Evolutionary conservation across 2,329 filamentous ascomycete genomes (phyloP), one percentile per base, ranked within the genome.

Genomic region (Didymella sp.): DNA sequence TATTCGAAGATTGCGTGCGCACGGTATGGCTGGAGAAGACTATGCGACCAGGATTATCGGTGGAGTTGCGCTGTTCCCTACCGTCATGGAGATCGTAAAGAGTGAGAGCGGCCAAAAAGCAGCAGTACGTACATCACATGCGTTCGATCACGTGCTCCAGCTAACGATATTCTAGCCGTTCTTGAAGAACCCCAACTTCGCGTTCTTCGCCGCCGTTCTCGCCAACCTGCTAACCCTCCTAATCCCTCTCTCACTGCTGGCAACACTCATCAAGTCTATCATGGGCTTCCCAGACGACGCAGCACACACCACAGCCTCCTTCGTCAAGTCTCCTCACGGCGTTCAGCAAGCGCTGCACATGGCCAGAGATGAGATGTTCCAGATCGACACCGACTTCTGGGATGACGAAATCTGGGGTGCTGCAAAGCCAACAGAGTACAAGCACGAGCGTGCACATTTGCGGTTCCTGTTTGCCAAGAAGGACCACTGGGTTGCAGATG

Each of bases 401-500:
- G 79, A 79, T 19, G 80, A 82, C 52, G 83, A 86, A 56, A 75
- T 88, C 37, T 88, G 86, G 86, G 85, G 84, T 1, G 77, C 79
- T 19, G 73, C 76, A 1, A 60, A 70, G 42, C 56, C 62, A 30
- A 56, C 66, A 7, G 33, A 57, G 28, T 63, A 72, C 37, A 62
- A 67, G 15, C 67, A 76, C 42, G 68, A 77, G 7, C 70, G 78
- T 2, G 75, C 80, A 3, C 80, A 79, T 47, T 59, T 88, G 38
- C 80, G 81, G 48, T 86, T 88, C 66, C 82, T 86, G 62, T 88
- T 86, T 70, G 85, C 83, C 1, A 75, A 81, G 31, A 75, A 82
- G 44, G 86, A 88, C 66, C 84, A 86, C 65, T 88, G 85, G 85
- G 83, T 88, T 24, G 84, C 84, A 1, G 79, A 85, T 60, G 74